A percentile compares a stretch with the other conserved stretches of the same genome.
Conservation (phyloP, 768 basidiomycete genomes). For the Boletales sp. region DNA sequence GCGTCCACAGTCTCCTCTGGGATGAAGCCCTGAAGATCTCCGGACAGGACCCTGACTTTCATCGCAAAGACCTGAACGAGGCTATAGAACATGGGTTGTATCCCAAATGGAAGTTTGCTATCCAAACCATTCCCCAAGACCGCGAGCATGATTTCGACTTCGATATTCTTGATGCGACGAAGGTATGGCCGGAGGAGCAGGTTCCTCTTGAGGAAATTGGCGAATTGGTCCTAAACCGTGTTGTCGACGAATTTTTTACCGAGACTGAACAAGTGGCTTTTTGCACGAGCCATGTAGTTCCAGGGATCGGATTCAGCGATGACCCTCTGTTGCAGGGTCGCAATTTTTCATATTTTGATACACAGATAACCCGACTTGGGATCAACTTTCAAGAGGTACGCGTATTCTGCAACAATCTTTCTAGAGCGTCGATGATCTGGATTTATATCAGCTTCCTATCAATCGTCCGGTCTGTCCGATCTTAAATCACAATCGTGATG, state of each 20-base stretch:
- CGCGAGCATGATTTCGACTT: conserved; percentile 82
- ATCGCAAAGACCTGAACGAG: conserved; percentile 81
- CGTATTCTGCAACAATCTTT: background rate
- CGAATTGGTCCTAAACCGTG: conserved; percentile 61
- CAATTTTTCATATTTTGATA: conserved; percentile 87
- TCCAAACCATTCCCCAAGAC: conserved; percentile 59
- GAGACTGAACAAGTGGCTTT: conserved; percentile 90
- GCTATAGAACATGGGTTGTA: conserved; percentile 70
- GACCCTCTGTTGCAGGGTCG: conserved; percentile 82
- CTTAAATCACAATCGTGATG: conserved; percentile 66
- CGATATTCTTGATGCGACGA: conserved; percentile 84
- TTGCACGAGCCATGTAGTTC: conserved; percentile 63
- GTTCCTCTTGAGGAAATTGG: conserved; percentile 78
- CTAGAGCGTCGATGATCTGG: background rate
- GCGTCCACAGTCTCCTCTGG: conserved; percentile 82
- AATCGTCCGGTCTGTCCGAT: conserved; percentile 79
- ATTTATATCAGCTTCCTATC: conserved; percentile 60
- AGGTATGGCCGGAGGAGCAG: conserved; percentile 79
- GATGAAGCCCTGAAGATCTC: conserved; percentile 83
- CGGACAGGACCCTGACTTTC: conserved; percentile 90
- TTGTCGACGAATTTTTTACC: conserved; percentile 74
- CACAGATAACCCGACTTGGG: conserved; percentile 77
- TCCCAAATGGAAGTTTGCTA: conserved; percentile 77
- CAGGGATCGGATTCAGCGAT: conserved; percentile 68
- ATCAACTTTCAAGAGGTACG: conserved; percentile 70